phyloP scores from a whole-genome alignment of 805 yeast genomes.

The Candida silvatica region DNA sequence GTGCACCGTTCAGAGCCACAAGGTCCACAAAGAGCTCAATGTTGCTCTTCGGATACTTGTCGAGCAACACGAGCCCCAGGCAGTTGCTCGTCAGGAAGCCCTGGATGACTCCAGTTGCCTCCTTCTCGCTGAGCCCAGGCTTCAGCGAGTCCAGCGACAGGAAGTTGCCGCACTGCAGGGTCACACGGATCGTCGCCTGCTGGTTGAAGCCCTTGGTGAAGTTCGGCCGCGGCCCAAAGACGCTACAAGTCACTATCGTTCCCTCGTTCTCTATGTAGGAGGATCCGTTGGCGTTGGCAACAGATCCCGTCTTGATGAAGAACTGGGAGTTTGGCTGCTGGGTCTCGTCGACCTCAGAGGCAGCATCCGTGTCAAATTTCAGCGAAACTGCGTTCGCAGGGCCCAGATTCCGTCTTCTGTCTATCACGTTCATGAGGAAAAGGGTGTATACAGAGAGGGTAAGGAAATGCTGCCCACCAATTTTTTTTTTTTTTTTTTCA shows the following conservation, averaged over 20 bases:
- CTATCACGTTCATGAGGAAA: slow-evolving; percentile 34
- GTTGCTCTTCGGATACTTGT: slow-evolving; percentile 83
- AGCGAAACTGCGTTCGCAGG: slow-evolving; percentile 61
- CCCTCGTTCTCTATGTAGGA: slow-evolving; percentile 65
- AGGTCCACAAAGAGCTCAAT: slow-evolving; percentile 71
- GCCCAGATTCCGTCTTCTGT: slow-evolving; percentile 82
- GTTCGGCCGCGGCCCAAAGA: slow-evolving; percentile 85
- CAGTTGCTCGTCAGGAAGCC: slow-evolving; percentile 28
- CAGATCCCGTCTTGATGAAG: slow-evolving; percentile 55
- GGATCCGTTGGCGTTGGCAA: slow-evolving; percentile 74
- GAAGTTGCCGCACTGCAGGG: slow-evolving; percentile 24
- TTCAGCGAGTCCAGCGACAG: background rate
- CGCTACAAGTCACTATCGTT: slow-evolving; percentile 55
- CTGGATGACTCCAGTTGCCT: slow-evolving; percentile 26
- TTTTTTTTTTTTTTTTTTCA: no score
- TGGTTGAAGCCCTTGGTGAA: slow-evolving; percentile 24
- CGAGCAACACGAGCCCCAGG: slow-evolving; percentile 38
- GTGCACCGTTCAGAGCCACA: slow-evolving; percentile 35
- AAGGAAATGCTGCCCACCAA: slow-evolving; percentile 1
- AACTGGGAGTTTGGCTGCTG: slow-evolving; percentile 17
- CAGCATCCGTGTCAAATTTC: slow-evolving; percentile 21
- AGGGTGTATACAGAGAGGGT: slow-evolving; percentile 3
- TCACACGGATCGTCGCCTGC: slow-evolving; percentile 20
- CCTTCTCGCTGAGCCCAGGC: background rate
- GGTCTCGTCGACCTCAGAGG: slow-evolving; percentile 9